Evolutionary conservation across 2,329 filamentous ascomycete species (phyloP), one percentile per base, ranked within the genome.

Genomic region (Fusarium euwallaceae): DNA sequence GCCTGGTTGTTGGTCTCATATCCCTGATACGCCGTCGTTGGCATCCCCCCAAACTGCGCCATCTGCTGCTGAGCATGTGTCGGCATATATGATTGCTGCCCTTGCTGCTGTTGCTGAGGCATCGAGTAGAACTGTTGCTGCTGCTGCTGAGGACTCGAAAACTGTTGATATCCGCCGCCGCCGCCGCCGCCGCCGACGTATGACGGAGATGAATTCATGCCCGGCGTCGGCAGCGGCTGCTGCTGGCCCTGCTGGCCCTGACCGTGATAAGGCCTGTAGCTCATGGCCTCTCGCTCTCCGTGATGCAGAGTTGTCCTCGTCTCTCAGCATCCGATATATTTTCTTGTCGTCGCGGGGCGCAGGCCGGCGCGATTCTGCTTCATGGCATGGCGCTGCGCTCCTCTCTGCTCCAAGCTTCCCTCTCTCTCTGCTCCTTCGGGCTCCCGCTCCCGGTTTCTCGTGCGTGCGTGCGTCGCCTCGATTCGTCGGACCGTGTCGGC

Each of bases 241-340:
- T 76, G 75, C 37, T 78, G 76, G 76, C 77, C 78, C 60, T 79
- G 74, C 64, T 76, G 76, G 73, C 76, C 77, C 67, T 79, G 77
- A 66, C 77, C 73, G 72, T 78, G 73, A 51, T 77, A 82, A 65
- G 78, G 77, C 70, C 78, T 77, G 78, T 81, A 83, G 76, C 79
- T 83, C 82, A 86, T 83, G 74, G 76, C 81, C 67, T 72, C 63
- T 68, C 70, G 61, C 64, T 77, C 71, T 66, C 62, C 70, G 17
- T 41, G 34, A 51, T 61, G 53, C 32, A 43, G 39, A 64, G 62
- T 39, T 36, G 53, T 59, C 45, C 45, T 51, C 51, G 51, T n/a
- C 51, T 55, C 67, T 78, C 72, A 76, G 73, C 67, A 74, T 72
- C 67, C 76, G 69, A 72, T 61, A 71, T 59, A 58, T 72, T 59